phyloP scores from a whole-genome alignment of 2,329 filamentous ascomycete species.

The Lasiodiplodia theobromae region DNA sequence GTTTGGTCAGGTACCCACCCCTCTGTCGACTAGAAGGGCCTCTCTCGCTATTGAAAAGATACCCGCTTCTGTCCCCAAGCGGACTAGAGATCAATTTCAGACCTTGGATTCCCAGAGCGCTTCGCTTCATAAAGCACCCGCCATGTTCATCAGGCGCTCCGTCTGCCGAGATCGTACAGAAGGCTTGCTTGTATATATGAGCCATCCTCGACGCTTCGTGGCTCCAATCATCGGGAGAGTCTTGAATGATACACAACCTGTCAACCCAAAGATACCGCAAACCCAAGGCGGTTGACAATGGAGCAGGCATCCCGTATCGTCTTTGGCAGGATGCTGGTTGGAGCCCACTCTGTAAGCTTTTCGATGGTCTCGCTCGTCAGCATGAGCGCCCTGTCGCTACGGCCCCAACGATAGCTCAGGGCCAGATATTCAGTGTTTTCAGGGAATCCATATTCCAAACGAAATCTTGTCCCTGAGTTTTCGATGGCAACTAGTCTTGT shows the following conservation, averaged over 20 bases:
- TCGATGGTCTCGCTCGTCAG: not conserved
- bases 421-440: not conserved
- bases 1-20: not conserved
- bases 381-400: not conserved
- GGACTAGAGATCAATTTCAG: not conserved
- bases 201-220: not conserved
- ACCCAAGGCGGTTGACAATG: not conserved
- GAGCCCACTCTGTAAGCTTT: not conserved
- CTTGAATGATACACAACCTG: not conserved
- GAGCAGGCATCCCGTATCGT: not conserved
- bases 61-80: not conserved
- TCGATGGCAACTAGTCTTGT: not conserved
- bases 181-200: not conserved
- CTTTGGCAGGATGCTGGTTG: not conserved
- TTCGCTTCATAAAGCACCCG: not conserved
- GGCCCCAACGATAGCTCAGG: not conserved
- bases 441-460: no score
- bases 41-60: rapidly evolving
- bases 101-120: not conserved
- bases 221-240: not conserved
- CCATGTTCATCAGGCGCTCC: not conserved
- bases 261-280: not conserved
- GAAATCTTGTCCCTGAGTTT: not conserved
- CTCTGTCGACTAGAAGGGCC: not conserved
- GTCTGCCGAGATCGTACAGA: not conserved